A percentile compares a stretch with the other conserved stretches of the same genome.
These are phyloP conservation scores for Teratosphaeria destructans DNA, from an alignment of 2,329 filamentous ascomycete species.

Conservation along the genomic window DNA sequence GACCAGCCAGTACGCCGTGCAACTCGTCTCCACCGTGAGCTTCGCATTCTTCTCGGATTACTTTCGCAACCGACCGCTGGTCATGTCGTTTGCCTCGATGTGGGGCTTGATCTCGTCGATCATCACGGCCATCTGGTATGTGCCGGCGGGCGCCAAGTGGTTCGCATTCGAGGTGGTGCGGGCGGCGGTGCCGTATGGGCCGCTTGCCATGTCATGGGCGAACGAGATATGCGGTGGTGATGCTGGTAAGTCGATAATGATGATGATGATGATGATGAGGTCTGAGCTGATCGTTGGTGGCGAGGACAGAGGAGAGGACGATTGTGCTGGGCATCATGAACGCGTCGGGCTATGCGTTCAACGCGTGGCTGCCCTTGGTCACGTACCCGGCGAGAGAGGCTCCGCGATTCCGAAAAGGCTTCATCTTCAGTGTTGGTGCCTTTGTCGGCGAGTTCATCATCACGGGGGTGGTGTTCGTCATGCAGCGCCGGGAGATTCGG, in stretches of 20 bases:
- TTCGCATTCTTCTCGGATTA: constrained; percentile 59
- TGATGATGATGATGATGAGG: background rate
- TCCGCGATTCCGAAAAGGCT: constrained; percentile 15
- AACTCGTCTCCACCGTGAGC: constrained; percentile 48
- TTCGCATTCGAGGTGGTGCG: constrained; percentile 23
- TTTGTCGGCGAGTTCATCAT: constrained; percentile 15
- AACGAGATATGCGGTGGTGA: constrained; percentile 19
- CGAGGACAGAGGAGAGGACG: constrained; percentile 50
- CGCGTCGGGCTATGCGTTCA: constrained; percentile 57
- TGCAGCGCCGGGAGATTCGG: constrained; percentile 11
- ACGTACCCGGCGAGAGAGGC: constrained; percentile 14
- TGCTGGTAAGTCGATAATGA: background rate
- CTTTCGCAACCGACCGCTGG: constrained; percentile 35
- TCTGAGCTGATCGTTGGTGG: background rate
- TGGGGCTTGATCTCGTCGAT: constrained; percentile 14
- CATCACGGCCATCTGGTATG: constrained; percentile 23
- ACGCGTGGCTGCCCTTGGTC: constrained; percentile 57
- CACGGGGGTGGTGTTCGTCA: constrained; percentile 14
- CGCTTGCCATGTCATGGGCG: constrained; percentile 33
- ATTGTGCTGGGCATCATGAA: constrained; percentile 59
- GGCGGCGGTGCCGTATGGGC: constrained; percentile 23
- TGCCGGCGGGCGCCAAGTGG: constrained; percentile 24
- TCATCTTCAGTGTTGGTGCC: constrained; percentile 12
- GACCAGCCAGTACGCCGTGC: constrained; percentile 41
- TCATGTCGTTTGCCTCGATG: background rate